These are phyloP conservation scores for Psilocybe cyanescens DNA, from an alignment of 768 basidiomycete species.

Conservation along the genomic window DNA sequence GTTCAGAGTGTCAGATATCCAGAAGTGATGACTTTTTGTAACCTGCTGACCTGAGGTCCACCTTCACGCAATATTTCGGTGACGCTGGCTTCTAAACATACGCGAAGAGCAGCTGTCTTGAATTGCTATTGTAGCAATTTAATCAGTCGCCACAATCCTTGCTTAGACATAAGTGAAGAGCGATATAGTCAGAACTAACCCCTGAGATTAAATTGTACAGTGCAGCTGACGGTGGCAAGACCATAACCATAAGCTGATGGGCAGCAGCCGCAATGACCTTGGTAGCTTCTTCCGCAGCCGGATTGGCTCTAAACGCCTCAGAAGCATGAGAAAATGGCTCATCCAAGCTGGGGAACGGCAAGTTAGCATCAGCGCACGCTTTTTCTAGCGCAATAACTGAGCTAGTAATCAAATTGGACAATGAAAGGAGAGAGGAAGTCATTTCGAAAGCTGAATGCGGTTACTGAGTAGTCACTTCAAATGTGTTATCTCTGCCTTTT, in stretches of 20 bases:
- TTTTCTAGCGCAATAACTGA: constrained; percentile 27
- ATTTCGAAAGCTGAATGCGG: background rate
- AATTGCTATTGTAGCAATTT: constrained; percentile 19
- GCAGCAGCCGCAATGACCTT: constrained; percentile 35
- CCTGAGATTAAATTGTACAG: constrained; percentile 24
- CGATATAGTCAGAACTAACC: constrained; percentile 16
- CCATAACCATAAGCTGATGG: constrained; percentile 32
- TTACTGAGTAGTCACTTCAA: no score
- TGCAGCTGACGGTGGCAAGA: constrained; percentile 29
- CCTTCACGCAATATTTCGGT: constrained; percentile 31
- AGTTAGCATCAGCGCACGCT: constrained; percentile 17
- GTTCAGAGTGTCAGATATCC: background rate
- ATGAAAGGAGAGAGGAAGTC: background rate
- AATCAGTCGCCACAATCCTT: constrained; percentile 5
- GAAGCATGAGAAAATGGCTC: constrained; percentile 27
- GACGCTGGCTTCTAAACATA: constrained; percentile 26
- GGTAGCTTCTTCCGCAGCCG: constrained; percentile 31
- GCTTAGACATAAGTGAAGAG: background rate
- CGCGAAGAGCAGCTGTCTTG: constrained; percentile 27
- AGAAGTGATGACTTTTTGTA: background rate
- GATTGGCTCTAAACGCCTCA: constrained; percentile 31
- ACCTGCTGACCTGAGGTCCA: constrained; percentile 28
- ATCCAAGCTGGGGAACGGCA: constrained; percentile 29
- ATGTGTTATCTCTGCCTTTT: no score
- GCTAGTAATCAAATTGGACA: constrained; percentile 15